Conservation (phyloP, 345 rosid species). For the Mallotus nudiflorus region DNA sequence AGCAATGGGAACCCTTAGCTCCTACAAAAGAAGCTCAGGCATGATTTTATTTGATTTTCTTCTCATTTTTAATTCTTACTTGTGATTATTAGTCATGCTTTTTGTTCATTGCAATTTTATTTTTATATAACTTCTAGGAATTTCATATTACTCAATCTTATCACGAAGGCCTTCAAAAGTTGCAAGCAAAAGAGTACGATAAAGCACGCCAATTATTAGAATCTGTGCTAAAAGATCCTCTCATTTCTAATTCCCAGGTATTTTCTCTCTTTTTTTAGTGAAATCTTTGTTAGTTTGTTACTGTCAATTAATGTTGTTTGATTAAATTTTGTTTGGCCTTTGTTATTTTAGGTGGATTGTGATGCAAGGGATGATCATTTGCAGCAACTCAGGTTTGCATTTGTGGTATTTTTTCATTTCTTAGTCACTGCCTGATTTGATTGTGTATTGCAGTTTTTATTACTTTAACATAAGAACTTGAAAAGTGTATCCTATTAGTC, state of each 20-base stretch:
- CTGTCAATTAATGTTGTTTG: neutral
- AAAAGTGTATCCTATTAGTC: neutral
- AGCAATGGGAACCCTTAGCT: constrained; percentile 97
- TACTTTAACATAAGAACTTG: too few species aligned
- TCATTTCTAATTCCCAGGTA: constrained; percentile 73
- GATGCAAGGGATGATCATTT: constrained; percentile 71
- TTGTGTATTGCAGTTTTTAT: neutral
- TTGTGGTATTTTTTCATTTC: neutral
- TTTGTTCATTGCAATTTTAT: neutral
- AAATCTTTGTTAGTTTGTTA: neutral
- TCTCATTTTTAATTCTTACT: neutral
- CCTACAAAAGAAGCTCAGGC: constrained; percentile 99
- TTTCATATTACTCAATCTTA: constrained; percentile 89
- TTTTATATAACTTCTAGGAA: constrained; percentile 51
- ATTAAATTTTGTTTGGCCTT: neutral
- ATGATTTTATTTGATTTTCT: constrained; percentile 12
- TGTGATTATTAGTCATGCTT: neutral
- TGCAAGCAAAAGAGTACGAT: constrained; percentile 83
- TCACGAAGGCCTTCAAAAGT: constrained; percentile 84
- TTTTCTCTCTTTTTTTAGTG: neutral
- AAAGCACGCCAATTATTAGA: constrained; percentile 76
- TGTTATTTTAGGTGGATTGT: constrained; percentile 55
- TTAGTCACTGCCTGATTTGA: neutral
- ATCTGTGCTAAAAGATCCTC: constrained; percentile 80
- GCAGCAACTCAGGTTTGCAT: constrained; percentile 77